Percentiles rank a stretch among this genome's conserved stretches.
Evolutionary conservation across 257 asterid genomes (phyloP).

Genomic region (Fraxinus americana): DNA sequence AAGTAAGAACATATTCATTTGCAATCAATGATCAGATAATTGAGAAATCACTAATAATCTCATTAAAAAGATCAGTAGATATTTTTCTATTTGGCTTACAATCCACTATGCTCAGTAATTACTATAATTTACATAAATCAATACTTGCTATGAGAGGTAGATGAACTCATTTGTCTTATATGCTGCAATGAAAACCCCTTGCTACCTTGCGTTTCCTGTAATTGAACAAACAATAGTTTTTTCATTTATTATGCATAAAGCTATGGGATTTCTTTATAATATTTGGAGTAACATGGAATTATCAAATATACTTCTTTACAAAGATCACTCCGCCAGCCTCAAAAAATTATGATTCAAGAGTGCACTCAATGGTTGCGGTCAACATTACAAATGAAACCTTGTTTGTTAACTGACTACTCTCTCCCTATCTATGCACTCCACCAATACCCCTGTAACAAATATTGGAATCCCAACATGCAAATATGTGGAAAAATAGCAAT

Average conservation of each 20-base stretch:
- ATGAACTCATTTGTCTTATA: conserved; percentile 71
- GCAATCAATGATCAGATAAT: too few species aligned
- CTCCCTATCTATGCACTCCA: conserved; percentile 93
- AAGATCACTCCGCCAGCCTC: not conserved
- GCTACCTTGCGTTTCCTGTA: conserved; percentile 84
- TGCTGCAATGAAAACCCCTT: conserved; percentile 74
- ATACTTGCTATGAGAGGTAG: too few species aligned
- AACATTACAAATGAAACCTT: not conserved
- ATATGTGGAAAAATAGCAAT: conserved; percentile 14
- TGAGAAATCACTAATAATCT: too few species aligned
- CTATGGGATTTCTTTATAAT: not conserved
- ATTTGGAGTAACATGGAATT: conserved; percentile 27
- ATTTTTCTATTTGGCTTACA: too few species aligned
- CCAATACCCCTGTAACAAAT: conserved; percentile 98
- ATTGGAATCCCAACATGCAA: conserved; percentile 84
- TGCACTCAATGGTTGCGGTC: not conserved
- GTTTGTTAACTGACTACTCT: conserved; percentile 61
- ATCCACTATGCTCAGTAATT: too few species aligned
- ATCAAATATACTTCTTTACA: conserved; percentile 54
- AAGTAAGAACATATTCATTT: too few species aligned
- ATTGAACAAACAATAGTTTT: conserved; percentile 16
- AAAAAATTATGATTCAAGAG: not conserved
- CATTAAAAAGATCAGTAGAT: too few species aligned
- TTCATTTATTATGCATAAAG: not conserved
- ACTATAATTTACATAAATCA: too few species aligned